Evolutionary conservation across 2,329 filamentous ascomycete genomes (phyloP).

Genomic region (Rhexocercosporidium sp.): DNA sequence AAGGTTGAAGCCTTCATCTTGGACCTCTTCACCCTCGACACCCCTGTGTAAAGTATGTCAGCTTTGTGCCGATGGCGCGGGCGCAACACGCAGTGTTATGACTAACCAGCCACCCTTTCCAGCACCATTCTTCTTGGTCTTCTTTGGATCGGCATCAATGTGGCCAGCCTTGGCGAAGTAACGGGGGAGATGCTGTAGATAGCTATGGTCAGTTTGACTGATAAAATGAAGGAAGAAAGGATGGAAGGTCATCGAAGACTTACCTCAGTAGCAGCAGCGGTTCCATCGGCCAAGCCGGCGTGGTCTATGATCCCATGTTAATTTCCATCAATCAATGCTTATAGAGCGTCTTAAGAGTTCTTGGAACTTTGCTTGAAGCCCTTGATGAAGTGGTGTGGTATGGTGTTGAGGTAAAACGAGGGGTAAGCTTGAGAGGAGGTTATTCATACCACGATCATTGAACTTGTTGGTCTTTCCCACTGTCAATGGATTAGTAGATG

Average conservation of each 20-base stretch:
- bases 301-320: conserved; percentile 59
- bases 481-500: conserved; percentile 46
- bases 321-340: neutral
- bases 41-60: conserved; percentile 64
- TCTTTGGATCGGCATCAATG: conserved; percentile 82
- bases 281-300: conserved; percentile 76
- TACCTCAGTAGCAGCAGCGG: conserved; percentile 46
- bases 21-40: conserved; percentile 78
- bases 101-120: conserved; percentile 94
- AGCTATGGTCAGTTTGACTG: conserved; percentile 15
- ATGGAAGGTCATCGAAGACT: neutral
- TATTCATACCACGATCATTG: conserved; percentile 70
- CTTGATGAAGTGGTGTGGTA: neutral
- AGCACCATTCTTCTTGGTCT: conserved; percentile 94
- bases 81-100: conserved; percentile 7
- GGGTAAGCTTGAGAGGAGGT: neutral
- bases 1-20: conserved; percentile 84
- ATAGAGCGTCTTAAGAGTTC: neutral
- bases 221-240: neutral
- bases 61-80: conserved; percentile 19
- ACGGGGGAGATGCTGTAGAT: conserved; percentile 74
- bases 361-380: neutral
- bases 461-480: conserved; percentile 98
- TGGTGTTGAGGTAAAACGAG: neutral
- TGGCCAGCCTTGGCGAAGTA: conserved; percentile 92